Evolutionary conservation across 2,329 filamentous ascomycete species (phyloP), one percentile per base, ranked within the genome.

Genomic region (Diaporthe ilicicola): DNA sequence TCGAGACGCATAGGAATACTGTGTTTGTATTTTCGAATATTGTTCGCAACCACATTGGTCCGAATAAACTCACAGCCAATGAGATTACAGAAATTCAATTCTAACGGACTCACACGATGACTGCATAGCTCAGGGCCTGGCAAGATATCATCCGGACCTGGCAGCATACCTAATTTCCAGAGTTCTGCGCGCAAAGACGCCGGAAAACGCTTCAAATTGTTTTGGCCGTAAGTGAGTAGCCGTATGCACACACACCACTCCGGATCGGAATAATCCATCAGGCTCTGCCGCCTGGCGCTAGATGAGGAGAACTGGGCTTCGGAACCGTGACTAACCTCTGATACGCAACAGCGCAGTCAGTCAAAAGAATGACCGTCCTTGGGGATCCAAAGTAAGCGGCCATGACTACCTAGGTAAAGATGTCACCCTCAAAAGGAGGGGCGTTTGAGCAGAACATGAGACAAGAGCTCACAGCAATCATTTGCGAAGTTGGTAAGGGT

Each of bases 291-390:
- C 17, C 50, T 51, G 1, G 65, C 42, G 29, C 27, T 67, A 12
- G 56, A 67, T 22, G 37, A 56, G 51, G 65, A 67, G 15, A 48
- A 56, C 51, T 67, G 65, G 65, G 51, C 51, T 6, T 4, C 5
- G 24, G 29, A 15, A 10, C 7, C 10, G 13, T 9, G 32, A 24
- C n/a, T 12, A 24, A 3, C 19, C 10, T 5, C 19, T 24, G 13
- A 37, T 15, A n/a, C 22, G 1, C 1, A 27, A 34, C 17, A 6
- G 10, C 10, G 4, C 24, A 2, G 9, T 17, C 2, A 24, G 29
- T n/a, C 10, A 3, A 2, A 8, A 19, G 8, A 34, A 13, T 12
- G 7, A 37, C 9, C 4, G 8, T 29, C 55, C 9, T 15, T 39
- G 22, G 27, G 39, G n/a, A n/a, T n/a, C n/a, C n/a, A n/a, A n/a